Conservation (phyloP, 768 basidiomycete species). For the Gelatoporia subvermispora region DNA sequence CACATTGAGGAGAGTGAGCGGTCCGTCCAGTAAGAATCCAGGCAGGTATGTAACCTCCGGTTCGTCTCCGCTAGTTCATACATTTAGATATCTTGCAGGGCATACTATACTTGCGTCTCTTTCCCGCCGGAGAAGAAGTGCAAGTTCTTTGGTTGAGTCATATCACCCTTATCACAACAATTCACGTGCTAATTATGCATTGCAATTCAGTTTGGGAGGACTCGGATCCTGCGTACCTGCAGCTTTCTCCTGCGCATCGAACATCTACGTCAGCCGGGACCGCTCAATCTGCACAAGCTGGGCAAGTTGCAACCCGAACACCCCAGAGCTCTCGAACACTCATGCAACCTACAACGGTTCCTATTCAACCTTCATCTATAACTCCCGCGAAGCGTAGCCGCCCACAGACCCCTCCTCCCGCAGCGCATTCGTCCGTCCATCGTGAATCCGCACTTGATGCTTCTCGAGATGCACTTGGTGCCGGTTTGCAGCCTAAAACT, state of each 20-base stretch:
- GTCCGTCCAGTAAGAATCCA: conserved; percentile 19
- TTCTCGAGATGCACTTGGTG: too few relatives aligned
- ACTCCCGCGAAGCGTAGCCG: not conserved
- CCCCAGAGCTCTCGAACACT: not conserved
- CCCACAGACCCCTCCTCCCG: conserved; percentile 4
- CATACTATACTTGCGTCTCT: conserved; percentile 33
- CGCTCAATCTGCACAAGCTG: too few relatives aligned
- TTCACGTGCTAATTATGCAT: not conserved
- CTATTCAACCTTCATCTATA: too few relatives aligned
- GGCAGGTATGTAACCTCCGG: conserved; percentile 28
- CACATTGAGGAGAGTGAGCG: too few relatives aligned
- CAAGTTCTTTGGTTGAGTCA: conserved; percentile 32
- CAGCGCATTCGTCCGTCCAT: not conserved
- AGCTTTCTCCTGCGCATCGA: not conserved
- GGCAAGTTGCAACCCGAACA: too few relatives aligned
- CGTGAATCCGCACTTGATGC: too few relatives aligned
- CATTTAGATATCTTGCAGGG: conserved; percentile 10
- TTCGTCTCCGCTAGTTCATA: too few relatives aligned
- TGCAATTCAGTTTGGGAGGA: conserved; percentile 28
- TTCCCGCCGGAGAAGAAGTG: conserved; percentile 17
- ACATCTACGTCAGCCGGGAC: too few relatives aligned
- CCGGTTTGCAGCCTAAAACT: too few relatives aligned
- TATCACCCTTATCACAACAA: not conserved
- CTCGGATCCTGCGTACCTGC: conserved; percentile 8
- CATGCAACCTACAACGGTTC: not conserved